These are phyloP conservation scores for Agrocybe praecox DNA, from an alignment of 768 basidiomycete genomes.

Conservation along the genomic window DNA sequence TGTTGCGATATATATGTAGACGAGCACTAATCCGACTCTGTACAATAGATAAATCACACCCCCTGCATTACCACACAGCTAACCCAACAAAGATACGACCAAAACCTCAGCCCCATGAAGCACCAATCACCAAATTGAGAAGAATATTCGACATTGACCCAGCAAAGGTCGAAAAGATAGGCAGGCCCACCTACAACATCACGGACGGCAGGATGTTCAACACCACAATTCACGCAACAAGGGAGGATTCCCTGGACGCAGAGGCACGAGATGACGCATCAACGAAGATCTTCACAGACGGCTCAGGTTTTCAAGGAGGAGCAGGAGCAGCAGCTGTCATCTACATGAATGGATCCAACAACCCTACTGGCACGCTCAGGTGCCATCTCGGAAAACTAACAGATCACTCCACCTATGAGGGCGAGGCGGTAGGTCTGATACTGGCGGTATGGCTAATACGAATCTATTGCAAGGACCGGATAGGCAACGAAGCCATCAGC, in stretches of 20 bases:
- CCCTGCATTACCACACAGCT: background rate
- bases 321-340: background rate
- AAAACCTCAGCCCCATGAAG: background rate
- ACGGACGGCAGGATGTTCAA: conserved; percentile 3
- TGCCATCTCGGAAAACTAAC: background rate
- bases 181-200: background rate
- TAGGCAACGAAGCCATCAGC: background rate
- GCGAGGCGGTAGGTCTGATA: background rate
- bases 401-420: background rate
- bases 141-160: background rate
- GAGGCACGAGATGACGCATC: background rate
- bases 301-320: background rate
- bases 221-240: conserved; percentile 9
- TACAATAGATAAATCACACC: background rate
- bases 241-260: conserved; percentile 9
- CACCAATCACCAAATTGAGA: background rate
- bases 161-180: background rate
- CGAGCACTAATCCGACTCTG: background rate
- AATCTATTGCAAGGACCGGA: background rate
- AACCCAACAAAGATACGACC: background rate
- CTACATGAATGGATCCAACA: background rate
- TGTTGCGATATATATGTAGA: background rate
- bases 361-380: background rate
- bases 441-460: background rate
- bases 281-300: background rate